A percentile compares a stretch with the other conserved stretches of the same genome.
Conservation (phyloP, 1,139 yeast species). For the Candida labiduridarum region DNA sequence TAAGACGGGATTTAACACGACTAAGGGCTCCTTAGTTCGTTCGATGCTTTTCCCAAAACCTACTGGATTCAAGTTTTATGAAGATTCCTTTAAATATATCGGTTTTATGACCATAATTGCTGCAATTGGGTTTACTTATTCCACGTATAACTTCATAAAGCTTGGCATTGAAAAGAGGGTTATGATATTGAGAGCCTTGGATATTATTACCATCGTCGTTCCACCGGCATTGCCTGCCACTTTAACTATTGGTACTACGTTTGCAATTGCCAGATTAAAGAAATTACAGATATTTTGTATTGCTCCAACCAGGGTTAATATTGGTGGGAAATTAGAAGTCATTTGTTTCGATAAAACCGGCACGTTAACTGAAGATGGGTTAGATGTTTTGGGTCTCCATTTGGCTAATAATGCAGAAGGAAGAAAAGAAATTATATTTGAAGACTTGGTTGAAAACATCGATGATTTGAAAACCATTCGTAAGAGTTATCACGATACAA, state of each 20-base stretch:
- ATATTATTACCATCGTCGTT: conserved; percentile 91
- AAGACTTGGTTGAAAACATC: conserved; percentile 39
- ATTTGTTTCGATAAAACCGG: conserved; percentile 97
- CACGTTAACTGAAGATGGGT: conserved; percentile 93
- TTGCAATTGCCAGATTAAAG: conserved; percentile 79
- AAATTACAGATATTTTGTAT: conserved; percentile 74
- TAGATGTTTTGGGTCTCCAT: conserved; percentile 89
- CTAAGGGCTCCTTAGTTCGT: conserved; percentile 92
- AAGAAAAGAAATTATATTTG: conserved; percentile 54
- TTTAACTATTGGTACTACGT: conserved; percentile 91
- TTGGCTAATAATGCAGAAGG: conserved; percentile 55
- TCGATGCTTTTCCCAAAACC: conserved; percentile 98
- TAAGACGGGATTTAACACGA: conserved; percentile 90
- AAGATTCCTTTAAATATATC: conserved; percentile 92
- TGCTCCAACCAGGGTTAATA: conserved; percentile 89
- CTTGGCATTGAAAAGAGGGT: conserved; percentile 69
- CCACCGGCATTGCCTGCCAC: conserved; percentile 99
- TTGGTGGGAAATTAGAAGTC: conserved; percentile 90
- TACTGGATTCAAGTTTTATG: conserved; percentile 87
- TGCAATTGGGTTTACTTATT: conserved; percentile 75
- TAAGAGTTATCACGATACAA: conserved; percentile 23
- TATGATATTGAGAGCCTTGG: conserved; percentile 87
- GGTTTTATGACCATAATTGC: conserved; percentile 94
- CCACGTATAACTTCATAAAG: conserved; percentile 79
- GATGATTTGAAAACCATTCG: conserved; percentile 14